Base-by-base conservation (phyloP, 768 basidiomycete genomes). In the Gymnopilus dilepis region DNA sequence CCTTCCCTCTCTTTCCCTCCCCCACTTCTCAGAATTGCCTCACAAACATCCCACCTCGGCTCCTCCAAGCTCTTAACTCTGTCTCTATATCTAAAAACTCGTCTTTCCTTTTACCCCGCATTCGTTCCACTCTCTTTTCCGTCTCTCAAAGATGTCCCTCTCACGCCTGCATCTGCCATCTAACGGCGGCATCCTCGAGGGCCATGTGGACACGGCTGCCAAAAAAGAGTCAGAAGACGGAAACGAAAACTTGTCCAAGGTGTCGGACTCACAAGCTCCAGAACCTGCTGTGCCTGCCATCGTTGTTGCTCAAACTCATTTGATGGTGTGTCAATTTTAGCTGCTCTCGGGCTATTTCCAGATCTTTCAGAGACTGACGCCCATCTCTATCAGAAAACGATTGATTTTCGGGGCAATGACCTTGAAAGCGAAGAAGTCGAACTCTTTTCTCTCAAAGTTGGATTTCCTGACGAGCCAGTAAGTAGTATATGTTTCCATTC, bases 71-170 rank as follows among this genome's bases (percentile, higher is more conserved):
- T 28, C 30, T 11, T 30, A 28, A 30, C 1, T 50, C 28, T 17
- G 9, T 7, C 31, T 17, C 31, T 3, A 28, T 28, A 30, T 8
- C 47, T 9, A 5, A 5, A 8, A 6, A n/a, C n/a, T n/a, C 22
- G 28, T 6, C 17, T 28, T 47, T 47, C 9, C 7, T 24, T 47
- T 47, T 24, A 47, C 24, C 28, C 26, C 17, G 28, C 47, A 30
- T 50, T 50, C 47, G 47, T 50, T 28, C 47, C 47, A 50, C 47
- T 7, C 47, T 30, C 15, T 50, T 50, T 50, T 50, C 47, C 47
- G 47, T 48, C 45, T 8, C 33, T 53, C 33, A 22, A 8, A 31
- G 21, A 53, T 54, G 52, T 54, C 52, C 21, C 52, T 54, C 38
- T 54, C 52, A 37, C 52, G 52, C 4, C 26, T 54, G 13, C 37